Evolutionary conservation across 306 rosid genomes (phyloP).

Genomic region (Dalbergia oliveri): DNA sequence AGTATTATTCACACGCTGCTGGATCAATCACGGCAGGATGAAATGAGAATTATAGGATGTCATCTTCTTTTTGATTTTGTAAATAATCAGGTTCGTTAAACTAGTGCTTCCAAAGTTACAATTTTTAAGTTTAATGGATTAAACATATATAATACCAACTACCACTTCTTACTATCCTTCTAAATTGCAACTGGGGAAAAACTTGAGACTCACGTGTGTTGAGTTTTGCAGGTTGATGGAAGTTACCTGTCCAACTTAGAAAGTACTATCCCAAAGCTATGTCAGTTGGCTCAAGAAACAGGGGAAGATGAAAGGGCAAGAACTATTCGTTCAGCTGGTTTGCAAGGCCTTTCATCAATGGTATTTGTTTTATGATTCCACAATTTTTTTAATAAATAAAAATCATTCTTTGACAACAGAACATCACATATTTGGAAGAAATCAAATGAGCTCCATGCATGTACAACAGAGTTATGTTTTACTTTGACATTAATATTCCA

Average conservation of each 20-base stretch:
- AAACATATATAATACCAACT: constrained; percentile 13
- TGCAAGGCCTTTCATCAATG: constrained; percentile 89
- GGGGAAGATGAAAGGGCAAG: constrained; percentile 74
- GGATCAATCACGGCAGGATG: constrained; percentile 90
- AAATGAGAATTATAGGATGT: constrained; percentile 91
- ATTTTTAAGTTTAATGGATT: constrained; percentile 19
- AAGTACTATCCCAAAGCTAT: constrained; percentile 80
- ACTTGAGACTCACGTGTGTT: constrained; percentile 33
- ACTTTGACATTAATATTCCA: background rate
- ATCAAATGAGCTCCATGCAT: constrained; percentile 3
- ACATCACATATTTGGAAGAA: constrained; percentile 16
- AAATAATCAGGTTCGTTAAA: constrained; percentile 81
- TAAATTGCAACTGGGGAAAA: constrained; percentile 14
- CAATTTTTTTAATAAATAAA: background rate
- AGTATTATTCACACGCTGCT: constrained; percentile 84
- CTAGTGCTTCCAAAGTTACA: constrained; percentile 14
- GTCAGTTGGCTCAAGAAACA: constrained; percentile 85
- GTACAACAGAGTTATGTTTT: background rate
- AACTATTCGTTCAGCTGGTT: constrained; percentile 70
- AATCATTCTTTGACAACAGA: background rate
- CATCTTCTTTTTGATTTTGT: constrained; percentile 85
- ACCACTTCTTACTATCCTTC: constrained; percentile 26
- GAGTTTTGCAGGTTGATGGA: constrained; percentile 75
- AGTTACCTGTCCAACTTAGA: constrained; percentile 83
- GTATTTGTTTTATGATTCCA: constrained; percentile 58